Percentiles rank a stretch among this genome's conserved stretches.
These are phyloP conservation scores for Trypanosoma scelopori DNA, from an alignment of 208 protist species.

Conservation along the genomic window DNA sequence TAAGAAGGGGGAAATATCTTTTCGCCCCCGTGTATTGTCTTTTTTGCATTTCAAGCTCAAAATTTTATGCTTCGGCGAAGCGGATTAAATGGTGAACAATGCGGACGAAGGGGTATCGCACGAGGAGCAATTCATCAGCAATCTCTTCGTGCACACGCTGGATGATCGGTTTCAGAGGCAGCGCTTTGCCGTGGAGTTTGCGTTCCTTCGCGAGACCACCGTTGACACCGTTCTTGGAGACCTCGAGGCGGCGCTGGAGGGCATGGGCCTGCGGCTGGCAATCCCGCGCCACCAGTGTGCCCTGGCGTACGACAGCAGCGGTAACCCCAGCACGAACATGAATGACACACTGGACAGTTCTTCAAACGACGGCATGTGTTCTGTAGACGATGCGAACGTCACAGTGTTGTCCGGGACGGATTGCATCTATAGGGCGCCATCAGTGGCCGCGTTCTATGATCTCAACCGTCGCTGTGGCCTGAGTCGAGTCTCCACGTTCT, in stretches of 20 bases:
- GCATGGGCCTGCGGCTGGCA: conserved; percentile 25
- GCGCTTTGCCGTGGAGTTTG: conserved; percentile 38
- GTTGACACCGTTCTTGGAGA: conserved; percentile 33
- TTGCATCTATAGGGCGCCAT: conserved; percentile 18
- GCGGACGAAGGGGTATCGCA: neutral
- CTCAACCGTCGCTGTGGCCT: conserved; percentile 18
- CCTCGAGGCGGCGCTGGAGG: conserved; percentile 29
- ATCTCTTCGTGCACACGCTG: conserved; percentile 22
- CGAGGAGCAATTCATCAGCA: conserved; percentile 16
- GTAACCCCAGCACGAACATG: neutral
- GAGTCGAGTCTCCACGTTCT: conserved; percentile 5
- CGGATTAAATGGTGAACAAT: neutral
- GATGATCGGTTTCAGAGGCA: conserved; percentile 17
- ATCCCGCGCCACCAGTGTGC: conserved; percentile 28
- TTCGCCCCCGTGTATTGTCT: neutral
- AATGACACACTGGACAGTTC: neutral
- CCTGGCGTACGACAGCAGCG: conserved; percentile 11
- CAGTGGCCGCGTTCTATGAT: conserved; percentile 27
- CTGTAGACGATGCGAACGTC: conserved; percentile 6
- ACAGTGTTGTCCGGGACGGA: conserved; percentile 16
- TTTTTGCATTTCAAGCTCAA: neutral
- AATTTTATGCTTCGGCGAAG: too few relatives aligned
- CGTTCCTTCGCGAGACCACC: conserved; percentile 24
- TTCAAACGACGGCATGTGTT: neutral
- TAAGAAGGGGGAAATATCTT: neutral